These are phyloP conservation scores for Mycena epipterygia DNA, from an alignment of 768 basidiomycete genomes.

Conservation along the genomic window DNA sequence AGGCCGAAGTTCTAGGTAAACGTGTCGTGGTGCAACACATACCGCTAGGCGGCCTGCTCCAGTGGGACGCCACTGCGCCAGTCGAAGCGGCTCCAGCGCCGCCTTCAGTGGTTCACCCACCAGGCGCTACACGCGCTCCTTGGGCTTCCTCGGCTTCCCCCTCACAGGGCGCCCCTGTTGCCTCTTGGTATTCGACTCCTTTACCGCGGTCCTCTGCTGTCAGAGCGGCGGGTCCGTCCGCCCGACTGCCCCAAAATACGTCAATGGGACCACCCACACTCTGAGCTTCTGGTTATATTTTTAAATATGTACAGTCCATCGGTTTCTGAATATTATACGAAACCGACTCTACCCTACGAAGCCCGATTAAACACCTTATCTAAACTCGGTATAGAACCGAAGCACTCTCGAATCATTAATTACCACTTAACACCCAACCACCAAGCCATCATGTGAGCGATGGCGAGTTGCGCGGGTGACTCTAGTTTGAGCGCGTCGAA, in stretches of 20 bases:
- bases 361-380: conserved; percentile 6
- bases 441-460: conserved; percentile 31
- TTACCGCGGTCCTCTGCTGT: neutral
- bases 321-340: neutral
- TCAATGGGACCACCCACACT: neutral
- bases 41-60: conserved; percentile 84
- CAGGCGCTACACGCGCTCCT: conserved; percentile 28
- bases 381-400: neutral
- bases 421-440: conserved; percentile 28
- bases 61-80: conserved; percentile 62
- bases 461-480: conserved; percentile 20
- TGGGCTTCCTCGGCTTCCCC: conserved; percentile 19
- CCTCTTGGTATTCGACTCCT: conserved; percentile 26
- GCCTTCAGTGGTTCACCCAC: neutral
- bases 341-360: neutral
- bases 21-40: conserved; percentile 97
- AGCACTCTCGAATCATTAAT: neutral
- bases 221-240: neutral
- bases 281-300: neutral
- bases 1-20: conserved; percentile 94
- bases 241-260: neutral
- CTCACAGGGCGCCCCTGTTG: neutral
- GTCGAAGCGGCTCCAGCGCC: neutral
- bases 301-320: neutral
- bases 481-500: conserved; percentile 28